Percentiles rank a stretch among this genome's conserved stretches.
These are phyloP conservation scores for Phoma herbarum DNA, from an alignment of 2,329 filamentous ascomycete genomes.

Conservation along the genomic window DNA sequence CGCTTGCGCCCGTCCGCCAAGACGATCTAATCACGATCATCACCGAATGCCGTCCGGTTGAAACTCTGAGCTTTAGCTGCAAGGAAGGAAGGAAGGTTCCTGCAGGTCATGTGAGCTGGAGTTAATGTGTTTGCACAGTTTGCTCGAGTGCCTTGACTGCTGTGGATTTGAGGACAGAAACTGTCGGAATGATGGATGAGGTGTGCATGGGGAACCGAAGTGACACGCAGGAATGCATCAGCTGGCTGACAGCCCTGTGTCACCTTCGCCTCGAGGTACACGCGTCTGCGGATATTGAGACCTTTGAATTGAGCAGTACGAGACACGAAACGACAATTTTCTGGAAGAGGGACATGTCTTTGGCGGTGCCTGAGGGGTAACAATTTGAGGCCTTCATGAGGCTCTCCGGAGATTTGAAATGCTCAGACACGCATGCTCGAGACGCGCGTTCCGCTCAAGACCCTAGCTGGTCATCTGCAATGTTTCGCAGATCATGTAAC, in stretches of 20 bases:
- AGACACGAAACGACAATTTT: neutral
- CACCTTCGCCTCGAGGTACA: slow-evolving; percentile 3
- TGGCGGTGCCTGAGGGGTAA: neutral
- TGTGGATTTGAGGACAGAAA: neutral
- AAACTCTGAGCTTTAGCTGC: neutral
- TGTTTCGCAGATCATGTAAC: slow-evolving; percentile 20
- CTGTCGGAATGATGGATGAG: neutral
- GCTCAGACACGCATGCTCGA: slow-evolving; percentile 6
- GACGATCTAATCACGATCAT: slow-evolving; percentile 19
- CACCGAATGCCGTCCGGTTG: slow-evolving; percentile 2
- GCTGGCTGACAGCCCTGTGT: slow-evolving; percentile 7
- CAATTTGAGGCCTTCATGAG: neutral
- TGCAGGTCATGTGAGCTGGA: neutral
- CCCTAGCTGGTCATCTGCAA: slow-evolving; percentile 6
- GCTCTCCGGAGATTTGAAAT: slow-evolving; percentile 4
- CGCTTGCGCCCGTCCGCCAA: slow-evolving; percentile 20
- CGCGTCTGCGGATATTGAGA: neutral
- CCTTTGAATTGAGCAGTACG: neutral
- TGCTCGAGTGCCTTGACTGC: neutral
- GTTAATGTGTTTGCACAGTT: neutral
- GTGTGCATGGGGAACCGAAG: slow-evolving; percentile 14
- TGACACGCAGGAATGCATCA: slow-evolving; percentile 6
- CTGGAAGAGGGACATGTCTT: neutral
- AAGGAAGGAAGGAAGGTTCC: too few species aligned
- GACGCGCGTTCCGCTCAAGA: slow-evolving; percentile 19